A percentile compares a stretch with the other conserved stretches of the same genome.
These are phyloP conservation scores for maize (Zea mays) DNA, from an alignment of 176 grass and related monocot species.

Conservation along the genomic window Zm-B73-REFERENCE-NAM-5.0 NC_050103.1:124588501-124589000, in stretches of 20 bases:
- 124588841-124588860: not conserved
- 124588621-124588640: not conserved
- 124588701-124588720: not conserved
- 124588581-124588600: too few species aligned
- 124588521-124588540: too few species aligned
- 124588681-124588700: not conserved
- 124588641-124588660: not conserved
- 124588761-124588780: not conserved
- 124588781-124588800: not conserved
- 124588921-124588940: slow-evolving; percentile 24
- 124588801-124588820: not conserved
- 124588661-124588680: not conserved
- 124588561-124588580: too few species aligned
- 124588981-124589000: not conserved
- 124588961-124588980: slow-evolving; percentile 7
- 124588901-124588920: slow-evolving; percentile 34
- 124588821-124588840: not conserved
- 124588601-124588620: not conserved
- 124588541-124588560: too few species aligned
- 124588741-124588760: not conserved
- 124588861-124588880: too few species aligned
- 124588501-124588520: too few species aligned
- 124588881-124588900: slow-evolving; percentile 5
- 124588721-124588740: not conserved
- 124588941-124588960: slow-evolving; percentile 13